Percentiles rank a stretch among this genome's conserved stretches.
Evolutionary conservation across 2,329 filamentous ascomycete species (phyloP).

Genomic region (Orbilia javanica): DNA sequence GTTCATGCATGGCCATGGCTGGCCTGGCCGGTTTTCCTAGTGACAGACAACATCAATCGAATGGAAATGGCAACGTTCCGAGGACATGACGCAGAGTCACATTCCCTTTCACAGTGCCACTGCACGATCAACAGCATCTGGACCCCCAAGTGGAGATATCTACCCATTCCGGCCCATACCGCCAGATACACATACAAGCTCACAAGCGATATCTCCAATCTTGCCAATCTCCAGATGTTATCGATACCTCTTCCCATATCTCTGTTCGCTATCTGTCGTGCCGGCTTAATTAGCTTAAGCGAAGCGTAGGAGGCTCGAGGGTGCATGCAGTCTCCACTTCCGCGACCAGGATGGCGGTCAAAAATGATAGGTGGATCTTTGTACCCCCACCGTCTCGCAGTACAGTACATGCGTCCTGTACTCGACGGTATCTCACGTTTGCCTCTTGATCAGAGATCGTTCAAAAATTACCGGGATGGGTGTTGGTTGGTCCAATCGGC

Average conservation of each 20-base stretch:
- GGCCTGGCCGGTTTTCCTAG: background rate
- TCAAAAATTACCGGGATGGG: conserved; percentile 18
- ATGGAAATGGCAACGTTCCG: background rate
- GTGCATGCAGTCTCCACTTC: conserved; percentile 45
- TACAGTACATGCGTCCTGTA: background rate
- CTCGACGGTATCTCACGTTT: conserved; percentile 12
- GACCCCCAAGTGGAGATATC: background rate
- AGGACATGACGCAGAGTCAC: background rate
- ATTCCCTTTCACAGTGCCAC: background rate
- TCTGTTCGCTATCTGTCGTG: conserved; percentile 29
- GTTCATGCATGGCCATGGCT: background rate
- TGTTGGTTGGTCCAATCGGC: conserved; percentile 24
- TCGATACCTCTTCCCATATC: conserved; percentile 35
- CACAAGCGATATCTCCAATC: background rate
- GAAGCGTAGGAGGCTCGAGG: conserved; percentile 11
- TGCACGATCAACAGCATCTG: background rate
- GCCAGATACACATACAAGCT: background rate
- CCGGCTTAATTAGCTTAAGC: conserved; percentile 45
- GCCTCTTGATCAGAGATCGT: conserved; percentile 11
- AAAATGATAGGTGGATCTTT: conserved; percentile 47
- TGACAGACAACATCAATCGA: background rate
- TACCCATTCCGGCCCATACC: background rate
- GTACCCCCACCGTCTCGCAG: conserved; percentile 27
- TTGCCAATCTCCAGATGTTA: conserved; percentile 22
- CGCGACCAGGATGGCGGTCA: conserved; percentile 26